Evolutionary conservation across 75 land plant species (phyloP).

Genomic region (Sequoiadendron giganteum): DNA sequence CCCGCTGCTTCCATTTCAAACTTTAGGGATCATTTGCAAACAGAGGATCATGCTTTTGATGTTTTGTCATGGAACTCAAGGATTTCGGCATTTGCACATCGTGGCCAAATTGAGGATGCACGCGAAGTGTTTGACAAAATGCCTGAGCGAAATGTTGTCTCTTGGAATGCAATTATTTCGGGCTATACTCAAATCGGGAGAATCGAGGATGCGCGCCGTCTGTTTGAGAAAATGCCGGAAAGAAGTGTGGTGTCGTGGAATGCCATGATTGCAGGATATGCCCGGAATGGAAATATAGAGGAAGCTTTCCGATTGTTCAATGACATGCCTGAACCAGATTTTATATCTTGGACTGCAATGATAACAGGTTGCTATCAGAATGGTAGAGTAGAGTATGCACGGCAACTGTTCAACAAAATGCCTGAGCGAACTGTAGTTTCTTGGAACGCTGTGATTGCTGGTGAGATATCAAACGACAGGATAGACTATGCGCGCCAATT

Average conservation of each 20-base stretch:
- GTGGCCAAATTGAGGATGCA: conserved; percentile 15
- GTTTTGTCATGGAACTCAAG: conserved; percentile 27
- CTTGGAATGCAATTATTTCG: conserved; percentile 6
- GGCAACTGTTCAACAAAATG: conserved; percentile 7
- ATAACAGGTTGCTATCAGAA: background rate
- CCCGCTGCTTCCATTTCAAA: background rate
- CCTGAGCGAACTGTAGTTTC: conserved; percentile 1
- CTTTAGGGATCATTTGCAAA: background rate
- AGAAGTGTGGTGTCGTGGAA: conserved; percentile 34
- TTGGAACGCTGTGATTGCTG: conserved; percentile 11
- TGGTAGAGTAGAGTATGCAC: background rate
- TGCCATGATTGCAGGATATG: conserved; percentile 39
- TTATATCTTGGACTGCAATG: conserved; percentile 11
- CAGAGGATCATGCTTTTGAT: background rate
- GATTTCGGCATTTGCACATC: conserved; percentile 39
- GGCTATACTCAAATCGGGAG: background rate
- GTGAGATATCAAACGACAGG: background rate
- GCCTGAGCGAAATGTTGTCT: background rate
- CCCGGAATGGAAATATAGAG: conserved; percentile 20
- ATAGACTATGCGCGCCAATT: background rate
- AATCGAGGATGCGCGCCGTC: background rate
- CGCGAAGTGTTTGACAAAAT: conserved; percentile 2
- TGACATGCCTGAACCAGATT: conserved; percentile 24
- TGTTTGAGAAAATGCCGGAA: background rate
- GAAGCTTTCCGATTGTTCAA: conserved; percentile 29